Evolutionary conservation across 345 rosid species (phyloP).

Genomic region (Hevea brasiliensis): DNA sequence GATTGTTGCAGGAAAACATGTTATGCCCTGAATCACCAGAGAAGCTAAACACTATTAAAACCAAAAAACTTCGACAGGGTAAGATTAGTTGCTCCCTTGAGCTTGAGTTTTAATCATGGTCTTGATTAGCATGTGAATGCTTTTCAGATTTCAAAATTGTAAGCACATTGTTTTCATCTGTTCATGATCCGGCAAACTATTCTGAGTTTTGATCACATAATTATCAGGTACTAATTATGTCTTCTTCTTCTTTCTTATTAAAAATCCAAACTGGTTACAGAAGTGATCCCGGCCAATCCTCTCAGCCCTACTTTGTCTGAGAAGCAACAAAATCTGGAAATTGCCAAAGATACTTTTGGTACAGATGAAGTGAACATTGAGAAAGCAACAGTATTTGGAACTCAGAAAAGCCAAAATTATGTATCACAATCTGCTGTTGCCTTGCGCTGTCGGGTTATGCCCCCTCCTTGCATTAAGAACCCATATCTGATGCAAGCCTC

Average conservation of each 20-base stretch:
- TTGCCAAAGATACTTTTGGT: conserved; percentile 43
- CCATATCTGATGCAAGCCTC: conserved; percentile 68
- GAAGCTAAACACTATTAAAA: conserved; percentile 56
- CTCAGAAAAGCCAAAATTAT: conserved; percentile 50
- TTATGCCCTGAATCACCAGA: conserved; percentile 93
- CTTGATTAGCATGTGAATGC: not conserved
- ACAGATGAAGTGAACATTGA: conserved; percentile 44
- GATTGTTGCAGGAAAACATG: conserved; percentile 54
- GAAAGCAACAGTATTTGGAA: conserved; percentile 28
- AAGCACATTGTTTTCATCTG: not conserved
- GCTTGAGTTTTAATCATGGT: not conserved
- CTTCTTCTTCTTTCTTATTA: conserved; percentile 9
- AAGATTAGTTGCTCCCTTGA: conserved; percentile 15
- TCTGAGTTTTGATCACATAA: not conserved
- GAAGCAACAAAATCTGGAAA: conserved; percentile 42
- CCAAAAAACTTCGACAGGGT: conserved; percentile 65
- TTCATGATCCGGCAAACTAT: not conserved
- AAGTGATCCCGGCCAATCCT: conserved; percentile 37
- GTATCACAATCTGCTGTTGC: conserved; percentile 85
- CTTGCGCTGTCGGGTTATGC: conserved; percentile 81
- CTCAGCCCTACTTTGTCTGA: conserved; percentile 48
- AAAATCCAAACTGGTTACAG: conserved; percentile 30
- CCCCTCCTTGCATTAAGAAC: conserved; percentile 91
- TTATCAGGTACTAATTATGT: not conserved
- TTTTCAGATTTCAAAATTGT: not conserved